Conservation (phyloP, 2,329 filamentous ascomycete species). For the Hypoxylon sp. region DNA sequence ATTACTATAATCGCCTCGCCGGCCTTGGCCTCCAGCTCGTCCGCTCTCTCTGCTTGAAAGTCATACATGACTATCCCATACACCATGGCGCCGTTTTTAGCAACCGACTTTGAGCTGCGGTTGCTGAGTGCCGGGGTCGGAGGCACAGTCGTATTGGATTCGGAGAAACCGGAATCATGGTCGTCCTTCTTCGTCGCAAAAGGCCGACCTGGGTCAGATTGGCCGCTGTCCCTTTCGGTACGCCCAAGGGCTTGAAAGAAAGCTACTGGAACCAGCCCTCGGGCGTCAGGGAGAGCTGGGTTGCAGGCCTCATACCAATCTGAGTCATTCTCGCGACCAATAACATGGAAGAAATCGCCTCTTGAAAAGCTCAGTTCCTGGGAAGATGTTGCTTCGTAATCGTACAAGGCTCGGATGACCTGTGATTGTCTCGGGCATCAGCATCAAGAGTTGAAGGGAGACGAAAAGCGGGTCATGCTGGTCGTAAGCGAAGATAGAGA, state of each 20-base stretch:
- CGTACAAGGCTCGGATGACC: slow-evolving; percentile 97
- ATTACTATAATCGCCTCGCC: slow-evolving; percentile 98
- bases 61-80: slow-evolving; percentile 98
- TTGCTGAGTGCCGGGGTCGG: slow-evolving; percentile 51
- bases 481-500: slow-evolving; percentile 21
- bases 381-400: slow-evolving; percentile 79
- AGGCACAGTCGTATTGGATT: slow-evolving; percentile 51
- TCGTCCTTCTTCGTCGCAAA: slow-evolving; percentile 68
- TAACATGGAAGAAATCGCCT: slow-evolving; percentile 98
- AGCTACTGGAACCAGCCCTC: slow-evolving; percentile 90
- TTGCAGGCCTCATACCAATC: slow-evolving; percentile 99
- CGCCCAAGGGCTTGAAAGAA: slow-evolving; percentile 94
- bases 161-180: slow-evolving; percentile 92
- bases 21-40: slow-evolving; percentile 93
- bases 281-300: slow-evolving; percentile 83
- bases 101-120: slow-evolving; percentile 60
- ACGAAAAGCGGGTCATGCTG: slow-evolving; percentile 18
- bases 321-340: slow-evolving; percentile 89
- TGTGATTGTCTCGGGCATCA: slow-evolving; percentile 51
- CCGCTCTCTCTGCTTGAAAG: slow-evolving; percentile 92
- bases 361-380: slow-evolving; percentile 91
- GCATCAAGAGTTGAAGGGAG: slow-evolving; percentile 18
- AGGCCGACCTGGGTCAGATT: slow-evolving; percentile 66
- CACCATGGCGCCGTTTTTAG: slow-evolving; percentile 80
- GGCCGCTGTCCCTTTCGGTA: slow-evolving; percentile 87